Evolutionary conservation across 495 filamentous ascomycete species (phyloP), one percentile per base, ranked within the genome.

Genomic region (Neurospora sp.): DNA sequence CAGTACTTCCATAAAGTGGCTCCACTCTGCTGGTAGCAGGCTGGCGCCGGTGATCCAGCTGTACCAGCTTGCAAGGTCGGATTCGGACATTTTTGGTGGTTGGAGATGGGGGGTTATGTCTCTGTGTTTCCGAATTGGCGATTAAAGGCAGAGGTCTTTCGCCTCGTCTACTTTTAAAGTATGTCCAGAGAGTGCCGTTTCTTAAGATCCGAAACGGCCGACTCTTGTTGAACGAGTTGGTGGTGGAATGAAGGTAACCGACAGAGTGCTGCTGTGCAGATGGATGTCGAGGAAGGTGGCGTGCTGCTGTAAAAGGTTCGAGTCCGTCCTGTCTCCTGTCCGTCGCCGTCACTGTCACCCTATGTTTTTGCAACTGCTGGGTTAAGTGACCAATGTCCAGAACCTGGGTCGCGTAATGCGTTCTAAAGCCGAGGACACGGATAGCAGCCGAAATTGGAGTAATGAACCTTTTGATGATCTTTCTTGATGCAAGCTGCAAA

Each of bases 41-140:
- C 76, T 78, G 41, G 73, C 71, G n/a, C 75, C 72, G 20, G 61
- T 72, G 48, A 79, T 53, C 74, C 75, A 77, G 59, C 39, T 22
- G 44, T 75, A 74, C 76, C 73, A 76, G 70, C 68, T 53, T 41
- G 27, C 20, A 37, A 18, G 14, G 9, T 72, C 68, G 9, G 48
- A 48, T 40, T 71, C 74, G 65, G 69, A 69, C 72, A 75, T 75
- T 40, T 45, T 31, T 70, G 27, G 27, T 65, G 27, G 6, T 31
- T 18, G 14, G 6, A 35, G 53, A 18, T 65, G 2, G 53, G 53
- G 4, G 22, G 27, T 35, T 65, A 18, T 9, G 27, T 65, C 27
- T 35, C 22, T 8, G 27, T 18, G 53, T 31, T 35, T 31, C 1
- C 53, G 45, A 22, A 27, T 27, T 31, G 27, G 27, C 27, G 27